phyloP scores from a whole-genome alignment of 169 alveolate genomes.

The Theileria parva region DNA sequence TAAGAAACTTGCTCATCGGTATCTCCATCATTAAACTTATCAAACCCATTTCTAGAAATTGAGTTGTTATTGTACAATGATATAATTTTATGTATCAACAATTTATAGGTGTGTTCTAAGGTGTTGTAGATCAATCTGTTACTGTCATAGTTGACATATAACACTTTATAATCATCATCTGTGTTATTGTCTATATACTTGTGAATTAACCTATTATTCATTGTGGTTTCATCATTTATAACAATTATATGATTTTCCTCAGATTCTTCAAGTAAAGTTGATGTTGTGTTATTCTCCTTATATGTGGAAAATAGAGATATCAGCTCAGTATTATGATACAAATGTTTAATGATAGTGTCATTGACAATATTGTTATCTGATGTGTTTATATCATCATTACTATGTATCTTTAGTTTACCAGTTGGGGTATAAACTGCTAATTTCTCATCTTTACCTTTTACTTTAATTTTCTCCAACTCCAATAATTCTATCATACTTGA shows the following conservation, averaged over 20 bases:
- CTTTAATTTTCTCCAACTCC: slow-evolving; percentile 70
- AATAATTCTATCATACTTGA: slow-evolving; percentile 69
- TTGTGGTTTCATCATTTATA: not conserved
- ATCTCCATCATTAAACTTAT: not conserved
- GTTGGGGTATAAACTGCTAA: slow-evolving; percentile 78
- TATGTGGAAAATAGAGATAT: not conserved
- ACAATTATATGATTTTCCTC: not conserved
- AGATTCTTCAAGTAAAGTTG: not conserved
- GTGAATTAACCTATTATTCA: not conserved
- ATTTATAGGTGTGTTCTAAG: not conserved
- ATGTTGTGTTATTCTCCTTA: not conserved
- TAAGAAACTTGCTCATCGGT: slow-evolving; percentile 1
- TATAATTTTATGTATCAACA: not conserved
- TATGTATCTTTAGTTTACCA: slow-evolving; percentile 61
- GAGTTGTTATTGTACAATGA: not conserved
- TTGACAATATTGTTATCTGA: not conserved
- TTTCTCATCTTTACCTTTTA: slow-evolving; percentile 77
- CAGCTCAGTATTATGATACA: not conserved
- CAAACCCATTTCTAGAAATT: not conserved
- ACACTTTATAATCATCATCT: not conserved
- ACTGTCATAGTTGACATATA: not conserved
- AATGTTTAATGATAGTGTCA: not conserved
- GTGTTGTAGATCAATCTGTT: not conserved
- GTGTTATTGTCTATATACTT: not conserved
- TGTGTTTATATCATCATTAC: not conserved